phyloP scores from a whole-genome alignment of 768 basidiomycete genomes.

The Kwoniella shandongensis region DNA sequence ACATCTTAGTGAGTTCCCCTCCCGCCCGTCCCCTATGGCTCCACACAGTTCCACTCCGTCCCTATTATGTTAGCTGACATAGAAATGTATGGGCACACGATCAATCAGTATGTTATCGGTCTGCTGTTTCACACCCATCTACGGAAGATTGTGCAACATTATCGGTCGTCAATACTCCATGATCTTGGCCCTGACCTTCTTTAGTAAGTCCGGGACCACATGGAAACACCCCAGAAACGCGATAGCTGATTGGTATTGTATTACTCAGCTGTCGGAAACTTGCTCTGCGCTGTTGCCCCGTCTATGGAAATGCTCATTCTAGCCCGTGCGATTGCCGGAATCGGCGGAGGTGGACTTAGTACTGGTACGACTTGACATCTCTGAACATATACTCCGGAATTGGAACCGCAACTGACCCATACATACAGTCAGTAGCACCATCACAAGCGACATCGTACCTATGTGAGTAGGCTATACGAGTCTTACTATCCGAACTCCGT shows the following conservation, averaged over 20 bases:
- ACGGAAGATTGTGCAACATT: slow-evolving; percentile 40
- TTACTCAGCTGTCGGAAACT: slow-evolving; percentile 26
- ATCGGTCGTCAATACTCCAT: slow-evolving; percentile 35
- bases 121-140: slow-evolving; percentile 44
- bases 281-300: slow-evolving; percentile 39
- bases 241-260: not conserved
- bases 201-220: slow-evolving; percentile 18
- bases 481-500: not conserved
- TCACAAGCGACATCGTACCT: slow-evolving; percentile 80
- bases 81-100: no score
- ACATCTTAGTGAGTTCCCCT: slow-evolving; percentile 34
- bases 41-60: no score
- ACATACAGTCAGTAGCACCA: slow-evolving; percentile 56
- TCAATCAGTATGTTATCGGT: slow-evolving; percentile 31
- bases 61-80: no score
- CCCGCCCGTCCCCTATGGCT: no score
- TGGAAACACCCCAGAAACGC: no score
- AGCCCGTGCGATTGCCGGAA: slow-evolving; percentile 38
- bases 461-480: slow-evolving; percentile 60
- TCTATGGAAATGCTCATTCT: slow-evolving; percentile 37
- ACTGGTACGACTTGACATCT: slow-evolving; percentile 17
- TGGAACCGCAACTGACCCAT: no score
- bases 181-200: slow-evolving; percentile 32
- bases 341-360: slow-evolving; percentile 43
- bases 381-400: not conserved